phyloP scores from a whole-genome alignment of 2,329 filamentous ascomycete species.

The Lecanosticta acicola region DNA sequence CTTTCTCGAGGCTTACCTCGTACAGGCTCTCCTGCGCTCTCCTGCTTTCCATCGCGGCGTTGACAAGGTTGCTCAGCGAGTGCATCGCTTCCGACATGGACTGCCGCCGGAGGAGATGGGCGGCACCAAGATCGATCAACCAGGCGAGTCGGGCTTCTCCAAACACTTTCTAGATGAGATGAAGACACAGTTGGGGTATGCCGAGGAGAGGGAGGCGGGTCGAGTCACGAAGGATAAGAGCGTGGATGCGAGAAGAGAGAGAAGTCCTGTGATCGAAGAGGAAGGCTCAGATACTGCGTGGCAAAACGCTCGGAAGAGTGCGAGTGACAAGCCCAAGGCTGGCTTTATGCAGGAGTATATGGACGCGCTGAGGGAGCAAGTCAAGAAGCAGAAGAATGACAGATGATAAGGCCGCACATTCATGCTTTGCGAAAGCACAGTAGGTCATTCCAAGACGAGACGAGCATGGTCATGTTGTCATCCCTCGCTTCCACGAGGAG shows the following conservation, averaged over 20 bases:
- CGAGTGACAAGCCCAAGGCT: conserved; percentile 12
- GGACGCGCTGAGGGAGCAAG: conserved; percentile 27
- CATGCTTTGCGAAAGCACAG: too few relatives aligned
- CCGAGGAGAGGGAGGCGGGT: conserved; percentile 20
- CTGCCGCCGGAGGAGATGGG: conserved; percentile 47
- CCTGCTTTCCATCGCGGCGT: conserved; percentile 52
- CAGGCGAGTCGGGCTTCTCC: conserved; percentile 36
- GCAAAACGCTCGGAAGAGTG: conserved; percentile 18
- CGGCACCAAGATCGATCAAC: conserved; percentile 41
- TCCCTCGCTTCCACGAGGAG: too few relatives aligned
- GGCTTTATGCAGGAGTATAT: conserved; percentile 30
- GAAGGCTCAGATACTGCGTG: conserved; percentile 26
- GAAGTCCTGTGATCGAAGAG: conserved; percentile 5
- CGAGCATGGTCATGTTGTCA: too few relatives aligned
- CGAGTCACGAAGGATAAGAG: conserved; percentile 17
- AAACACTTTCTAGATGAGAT: conserved; percentile 52
- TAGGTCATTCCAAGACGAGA: too few relatives aligned
- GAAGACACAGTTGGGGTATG: conserved; percentile 27
- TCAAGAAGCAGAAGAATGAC: conserved; percentile 20
- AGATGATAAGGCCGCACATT: too few relatives aligned
- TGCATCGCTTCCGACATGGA: conserved; percentile 42
- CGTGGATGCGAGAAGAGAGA: conserved; percentile 14
- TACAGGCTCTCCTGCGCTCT: conserved; percentile 46
- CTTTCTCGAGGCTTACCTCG: conserved; percentile 36
- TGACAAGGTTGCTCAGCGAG: conserved; percentile 44